Base-by-base conservation (phyloP, 2,329 filamentous ascomycete species). In the Dothiorella sarmentorum region DNA sequence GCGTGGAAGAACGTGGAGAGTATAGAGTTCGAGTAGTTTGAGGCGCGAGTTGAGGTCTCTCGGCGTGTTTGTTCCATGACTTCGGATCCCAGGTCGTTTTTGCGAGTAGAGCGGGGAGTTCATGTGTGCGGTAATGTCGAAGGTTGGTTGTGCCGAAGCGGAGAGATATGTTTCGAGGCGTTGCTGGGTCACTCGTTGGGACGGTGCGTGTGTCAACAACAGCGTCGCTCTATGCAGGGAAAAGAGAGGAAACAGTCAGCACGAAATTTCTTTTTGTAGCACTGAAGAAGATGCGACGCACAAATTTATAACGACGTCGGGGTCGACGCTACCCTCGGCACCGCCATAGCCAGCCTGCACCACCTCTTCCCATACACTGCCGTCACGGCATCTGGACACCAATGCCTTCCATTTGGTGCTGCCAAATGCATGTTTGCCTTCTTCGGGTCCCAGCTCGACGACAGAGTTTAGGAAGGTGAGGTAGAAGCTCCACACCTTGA, bases 401-500 rank as follows among this genome's bases (percentile, higher is more conserved):
- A 97, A 78, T 11, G 83, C 78, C 71, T 90, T 87, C 90, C 92
- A 99, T 71, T 90, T 87, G 68, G 89, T 85, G 55, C 85, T 86
- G 3, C 94, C 94, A 76, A 97, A 96, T 11, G 87, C 83, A 53
- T 87, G 84, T 77, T 94, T 96, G 51, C 93, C 94, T 73, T 97
- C 92, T 65, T 96, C 90, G 1, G 89, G 81, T 58, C 91, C 91
- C 69, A 97, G 80, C 68, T 97, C 93, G 33, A 96, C 80, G 63
- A 97, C 88, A 37, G 91, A 89, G 76, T 97, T 96, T 62, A 97
- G 80, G 52, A 97, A 88, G 17, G 92, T 96, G 64, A 97, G 82
- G 72, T 97, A 99, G 67, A 99, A 82, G 73, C 91, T 96, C 94
- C 94, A 99, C 63, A 97, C 88, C 75, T 97, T 99, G 73, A 96